Base-by-base conservation (phyloP, 2,329 filamentous ascomycete species). In the Hortaea sp. region DNA sequence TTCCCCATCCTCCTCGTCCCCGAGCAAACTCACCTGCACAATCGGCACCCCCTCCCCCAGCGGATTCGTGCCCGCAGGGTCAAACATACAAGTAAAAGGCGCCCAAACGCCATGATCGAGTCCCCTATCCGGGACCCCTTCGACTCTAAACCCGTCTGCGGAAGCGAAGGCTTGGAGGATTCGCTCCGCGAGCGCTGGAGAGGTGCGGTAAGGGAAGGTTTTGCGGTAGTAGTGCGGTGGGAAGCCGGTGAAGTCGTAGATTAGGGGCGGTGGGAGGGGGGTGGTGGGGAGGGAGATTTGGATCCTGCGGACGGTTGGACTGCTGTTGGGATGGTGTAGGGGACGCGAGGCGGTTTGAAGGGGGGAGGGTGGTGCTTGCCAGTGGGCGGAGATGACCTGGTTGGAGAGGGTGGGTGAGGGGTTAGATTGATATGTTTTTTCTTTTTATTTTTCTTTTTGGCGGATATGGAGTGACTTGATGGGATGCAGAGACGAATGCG, bases 81-180 rank as follows among this genome's bases (percentile, higher is more conserved):
- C 51, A 51, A 69, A 68, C 5, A 63, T 63, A 53, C 85, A 82
- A 1, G 77, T 77, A 62, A 88, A 87, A 7, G 78, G 77, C 0
- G 77, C 81, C 73, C 82, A 88, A 27, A 88, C 82, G 13, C 85
- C 85, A 59, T 88, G 85, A 57, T 88, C 84, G 1, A 87, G 69
- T 0, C 84, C 84, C 37, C 84, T 70, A 20, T 20, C 20, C 40
- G 76, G 73, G 0, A 80, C 74, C 2, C 75, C 75, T 49, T 67
- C 1, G 77, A 75, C 44, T 76, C 68, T 56, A 88, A 83, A 0
- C 79, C 79, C 1, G 77, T 74, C 4, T 72, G 61, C 20, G 20
- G 20, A 20, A 3, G 68, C 65, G 5, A 87, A 68, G 43, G 75
- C 62, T 11, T 65, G 60, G 32, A 84, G 71, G 45, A 87, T 72